Base-by-base conservation (phyloP, 2,329 filamentous ascomycete species). In the Phialocephala sp. region DNA sequence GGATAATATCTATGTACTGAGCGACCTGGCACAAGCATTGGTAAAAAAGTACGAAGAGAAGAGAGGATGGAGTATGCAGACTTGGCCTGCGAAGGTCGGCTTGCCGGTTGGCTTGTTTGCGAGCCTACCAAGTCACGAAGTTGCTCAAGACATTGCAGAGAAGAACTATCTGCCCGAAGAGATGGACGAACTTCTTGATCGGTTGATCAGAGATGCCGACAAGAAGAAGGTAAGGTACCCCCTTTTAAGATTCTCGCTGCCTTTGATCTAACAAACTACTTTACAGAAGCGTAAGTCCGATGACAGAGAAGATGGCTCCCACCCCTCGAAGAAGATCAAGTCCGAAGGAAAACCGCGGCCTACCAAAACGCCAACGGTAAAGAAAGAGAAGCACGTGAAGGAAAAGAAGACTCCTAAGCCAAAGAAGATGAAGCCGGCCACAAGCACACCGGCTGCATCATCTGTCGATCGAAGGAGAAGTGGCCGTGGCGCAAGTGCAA, bases 11-110 rank as follows among this genome's bases (percentile, higher is more conserved):
- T 97, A 97, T 76, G 88, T 94, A 6, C 80, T 99, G 43, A 94
- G 92, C 60, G 95, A 99, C 77, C 85, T 99, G 11, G 88, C 94
- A 0, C 92, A 95, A 77, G 86, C 89, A 2, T 85, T 94, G 14
- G 90, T 97, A 66, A 87, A 92, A 57, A 89, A 90, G 71, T 99
- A 91, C 83, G 92, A 95, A 76, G 93, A 97, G 68, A 86, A 89
- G 71, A 92, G 91, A 75, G 90, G 89, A 50, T 97, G 94, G 90
- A 89, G 87, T 50, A 90, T 98, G 75, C 91, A 95, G 75, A 90
- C 91, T 1, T 96, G 90, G 77, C 87, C 93, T 0, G 88, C 87
- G 52, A 96, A 96, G 78, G 85, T 95, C 66, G 89, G 91, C 18
- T 80, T 98, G 65, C 94, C 95, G 0, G 85, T 87, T 35, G 91